Base-by-base conservation (phyloP, 768 basidiomycete species). In the Nidularia sp. region DNA sequence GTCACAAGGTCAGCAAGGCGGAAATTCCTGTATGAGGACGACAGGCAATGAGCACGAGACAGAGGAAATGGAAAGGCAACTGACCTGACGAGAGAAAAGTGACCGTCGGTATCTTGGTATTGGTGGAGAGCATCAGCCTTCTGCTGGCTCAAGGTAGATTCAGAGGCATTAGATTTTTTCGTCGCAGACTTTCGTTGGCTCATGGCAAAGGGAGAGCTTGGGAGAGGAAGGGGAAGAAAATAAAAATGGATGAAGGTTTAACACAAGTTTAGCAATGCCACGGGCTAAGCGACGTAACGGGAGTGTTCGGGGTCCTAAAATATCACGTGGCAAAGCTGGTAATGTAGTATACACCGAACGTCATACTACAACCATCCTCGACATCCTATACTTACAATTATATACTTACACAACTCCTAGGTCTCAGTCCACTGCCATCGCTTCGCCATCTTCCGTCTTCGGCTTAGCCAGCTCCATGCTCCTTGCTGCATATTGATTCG, bases 1-100 rank as follows among this genome's bases (percentile, higher is more conserved):
- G 97, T 99, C 61, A 99, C 93, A 48, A 97, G 80, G 75, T 99
- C 97, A 58, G 97, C 97, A 29, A 98, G 82, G 49, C 95, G 91
- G 66, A 99, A 99, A 70, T 98, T 98, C 60, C 97, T 97, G 49
- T 42, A 53, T n/a, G 50, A 50, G 51, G 39, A 51, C 51, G 25
- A 52, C 35, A 53, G 57, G 59, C 58, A 15, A 43, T 56, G 53
- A 46, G 44, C n/a, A 42, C 44, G 12, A 25, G 33, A 50, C n/a
- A 34, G 56, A 31, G 25, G 55, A 51, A 49, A 39, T 41, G 44
- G 39, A 57, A 48, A 60, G 56, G 48, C 56, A 49, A 56, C 68
- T 53, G 65, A 95, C 96, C 96, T 86, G 69, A 98, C 97, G 50
- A 99, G 84, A 18, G 93, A 94, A 70, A 99, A 99, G 72, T 99